These are phyloP conservation scores for Phellopilus nigrolimitatus DNA, from an alignment of 1,284 basidiomycete genomes.

Conservation along the genomic window DNA sequence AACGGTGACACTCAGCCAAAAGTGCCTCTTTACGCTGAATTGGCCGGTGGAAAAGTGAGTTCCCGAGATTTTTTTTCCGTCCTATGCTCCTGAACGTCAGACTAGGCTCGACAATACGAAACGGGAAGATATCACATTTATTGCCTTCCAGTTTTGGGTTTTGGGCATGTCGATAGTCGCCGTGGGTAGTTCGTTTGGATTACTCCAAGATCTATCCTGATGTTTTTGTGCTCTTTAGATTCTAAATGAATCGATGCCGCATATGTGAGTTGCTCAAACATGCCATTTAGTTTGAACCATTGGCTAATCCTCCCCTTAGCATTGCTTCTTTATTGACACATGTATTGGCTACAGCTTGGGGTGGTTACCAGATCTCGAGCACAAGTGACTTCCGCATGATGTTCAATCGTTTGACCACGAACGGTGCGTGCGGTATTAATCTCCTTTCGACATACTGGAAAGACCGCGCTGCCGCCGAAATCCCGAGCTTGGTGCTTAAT, in stretches of 20 bases:
- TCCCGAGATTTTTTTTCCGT: neutral
- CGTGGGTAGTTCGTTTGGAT: conserved; percentile 26
- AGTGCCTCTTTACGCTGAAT: conserved; percentile 55
- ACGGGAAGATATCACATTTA: conserved; percentile 72
- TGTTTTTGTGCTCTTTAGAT: conserved; percentile 30
- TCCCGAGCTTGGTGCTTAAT: conserved; percentile 63
- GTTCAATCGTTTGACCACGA: conserved; percentile 53
- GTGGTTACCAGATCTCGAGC: conserved; percentile 55
- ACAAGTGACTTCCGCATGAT: conserved; percentile 53
- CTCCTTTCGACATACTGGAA: conserved; percentile 60
- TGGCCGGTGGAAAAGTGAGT: conserved; percentile 63
- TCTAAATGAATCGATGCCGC: conserved; percentile 77
- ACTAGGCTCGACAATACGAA: conserved; percentile 62
- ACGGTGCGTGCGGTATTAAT: conserved; percentile 57
- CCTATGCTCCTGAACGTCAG: neutral
- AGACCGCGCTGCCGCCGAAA: conserved; percentile 50
- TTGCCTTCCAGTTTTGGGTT: conserved; percentile 76
- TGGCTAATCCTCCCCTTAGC: conserved; percentile 24
- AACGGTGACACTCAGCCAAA: conserved; percentile 35
- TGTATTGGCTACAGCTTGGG: conserved; percentile 65
- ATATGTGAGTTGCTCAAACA: conserved; percentile 55
- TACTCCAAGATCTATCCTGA: neutral
- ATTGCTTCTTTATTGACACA: conserved; percentile 69
- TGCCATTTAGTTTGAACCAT: neutral
- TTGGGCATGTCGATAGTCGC: conserved; percentile 76